These are phyloP conservation scores for Butyriboletus loyo DNA, from an alignment of 768 basidiomycete genomes.

Conservation along the genomic window DNA sequence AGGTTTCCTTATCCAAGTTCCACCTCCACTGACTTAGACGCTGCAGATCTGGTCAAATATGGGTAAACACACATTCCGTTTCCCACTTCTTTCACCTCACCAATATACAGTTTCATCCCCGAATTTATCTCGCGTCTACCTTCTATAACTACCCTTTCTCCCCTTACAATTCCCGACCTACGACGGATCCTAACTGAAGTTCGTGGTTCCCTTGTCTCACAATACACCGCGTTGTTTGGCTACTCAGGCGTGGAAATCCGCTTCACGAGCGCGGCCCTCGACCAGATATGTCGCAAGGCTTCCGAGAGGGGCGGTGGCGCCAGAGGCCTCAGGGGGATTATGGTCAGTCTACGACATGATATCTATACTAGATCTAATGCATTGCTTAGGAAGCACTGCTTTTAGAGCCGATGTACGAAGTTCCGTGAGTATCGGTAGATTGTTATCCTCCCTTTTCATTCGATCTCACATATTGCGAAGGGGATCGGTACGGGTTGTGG, in stretches of 20 bases:
- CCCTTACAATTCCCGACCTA: constrained; percentile 77
- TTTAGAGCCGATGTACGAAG: constrained; percentile 91
- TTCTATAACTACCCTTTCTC: constrained; percentile 79
- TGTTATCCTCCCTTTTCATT: not conserved
- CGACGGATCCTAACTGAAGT: constrained; percentile 91
- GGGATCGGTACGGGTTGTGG: constrained; percentile 55
- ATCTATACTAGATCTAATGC: not conserved
- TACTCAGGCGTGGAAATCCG: constrained; percentile 83
- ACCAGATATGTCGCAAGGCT: constrained; percentile 79
- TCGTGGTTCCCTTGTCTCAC: constrained; percentile 85
- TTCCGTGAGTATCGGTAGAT: constrained; percentile 57
- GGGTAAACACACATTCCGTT: constrained; percentile 44
- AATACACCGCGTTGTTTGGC: constrained; percentile 81
- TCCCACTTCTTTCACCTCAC: constrained; percentile 2
- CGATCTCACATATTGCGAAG: constrained; percentile 31
- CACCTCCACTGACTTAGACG: not conserved
- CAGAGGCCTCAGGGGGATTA: constrained; percentile 82
- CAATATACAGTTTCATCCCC: constrained; percentile 70
- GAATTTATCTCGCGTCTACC: constrained; percentile 95
- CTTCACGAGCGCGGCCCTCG: constrained; percentile 78
- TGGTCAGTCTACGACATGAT: constrained; percentile 47
- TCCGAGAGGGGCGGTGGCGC: constrained; percentile 85
- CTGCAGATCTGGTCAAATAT: constrained; percentile 78
- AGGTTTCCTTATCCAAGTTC: constrained; percentile 11
- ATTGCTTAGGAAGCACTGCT: constrained; percentile 65